Percentiles rank a stretch among this genome's conserved stretches.
phyloP scores from a whole-genome alignment of 306 rosid genomes.

The Glycyrrhiza uralensis region DNA sequence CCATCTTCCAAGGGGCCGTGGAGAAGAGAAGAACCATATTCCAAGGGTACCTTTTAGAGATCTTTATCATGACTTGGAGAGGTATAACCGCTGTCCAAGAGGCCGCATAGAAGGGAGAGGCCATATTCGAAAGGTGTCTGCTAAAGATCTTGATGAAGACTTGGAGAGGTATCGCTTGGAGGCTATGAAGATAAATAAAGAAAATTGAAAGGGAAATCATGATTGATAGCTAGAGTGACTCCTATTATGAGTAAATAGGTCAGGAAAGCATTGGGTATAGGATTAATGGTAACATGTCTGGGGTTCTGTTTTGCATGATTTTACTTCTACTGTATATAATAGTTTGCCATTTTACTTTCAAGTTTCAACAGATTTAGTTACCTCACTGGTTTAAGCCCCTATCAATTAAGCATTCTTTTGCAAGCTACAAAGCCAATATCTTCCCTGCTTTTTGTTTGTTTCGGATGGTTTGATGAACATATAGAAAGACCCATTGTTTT shows the following conservation, averaged over 20 bases:
- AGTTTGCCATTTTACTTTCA: neutral
- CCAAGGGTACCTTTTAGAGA: slow-evolving; percentile 32
- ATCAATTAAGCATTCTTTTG: neutral
- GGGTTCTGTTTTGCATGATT: neutral
- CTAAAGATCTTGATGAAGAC: slow-evolving; percentile 59
- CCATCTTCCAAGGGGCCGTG: slow-evolving; percentile 14
- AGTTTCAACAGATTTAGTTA: neutral
- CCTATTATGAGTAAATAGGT: slow-evolving; percentile 6
- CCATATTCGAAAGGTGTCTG: slow-evolving; percentile 27
- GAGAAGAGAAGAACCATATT: slow-evolving; percentile 6
- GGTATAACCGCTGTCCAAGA: slow-evolving; percentile 4
- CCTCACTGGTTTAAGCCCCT: neutral
- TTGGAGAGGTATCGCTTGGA: slow-evolving; percentile 52
- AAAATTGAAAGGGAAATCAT: slow-evolving; percentile 5
- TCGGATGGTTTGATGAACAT: neutral
- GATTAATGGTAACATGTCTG: neutral
- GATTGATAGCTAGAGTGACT: neutral
- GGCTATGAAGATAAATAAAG: slow-evolving; percentile 21
- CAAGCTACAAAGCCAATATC: neutral
- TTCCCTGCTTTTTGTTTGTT: neutral
- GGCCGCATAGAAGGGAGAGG: slow-evolving; percentile 13
- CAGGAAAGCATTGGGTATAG: neutral
- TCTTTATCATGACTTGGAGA: slow-evolving; percentile 43
- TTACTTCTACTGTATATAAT: neutral
- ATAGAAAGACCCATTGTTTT: neutral